Conservation (phyloP, 768 basidiomycete species). For the Amylocystis lapponica region DNA sequence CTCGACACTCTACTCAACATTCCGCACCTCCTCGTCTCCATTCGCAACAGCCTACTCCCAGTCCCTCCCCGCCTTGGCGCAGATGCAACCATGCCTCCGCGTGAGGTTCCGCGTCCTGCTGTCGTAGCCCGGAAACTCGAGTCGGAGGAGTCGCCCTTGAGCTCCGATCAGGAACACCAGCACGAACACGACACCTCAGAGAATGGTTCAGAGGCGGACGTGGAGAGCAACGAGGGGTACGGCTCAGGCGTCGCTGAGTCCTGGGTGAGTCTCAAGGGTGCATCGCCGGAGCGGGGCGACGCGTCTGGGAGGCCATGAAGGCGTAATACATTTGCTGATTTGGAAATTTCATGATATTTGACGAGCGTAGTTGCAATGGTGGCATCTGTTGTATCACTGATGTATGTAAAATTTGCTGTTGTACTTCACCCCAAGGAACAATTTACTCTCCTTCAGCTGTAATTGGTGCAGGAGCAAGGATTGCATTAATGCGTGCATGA, state of each 20-base stretch:
- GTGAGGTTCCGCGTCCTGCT: constrained; percentile 16
- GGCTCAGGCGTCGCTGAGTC: constrained; percentile 49
- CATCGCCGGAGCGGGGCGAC: no score
- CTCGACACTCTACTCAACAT: constrained; percentile 62
- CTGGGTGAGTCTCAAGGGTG: constrained; percentile 55
- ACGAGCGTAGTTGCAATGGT: background rate
- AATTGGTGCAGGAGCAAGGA: no score
- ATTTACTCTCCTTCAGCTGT: no score
- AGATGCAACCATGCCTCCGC: constrained; percentile 24
- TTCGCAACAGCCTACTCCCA: constrained; percentile 57
- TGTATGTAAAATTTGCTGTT: constrained; percentile 4
- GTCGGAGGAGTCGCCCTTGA: constrained; percentile 3
- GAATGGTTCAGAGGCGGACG: constrained; percentile 58
- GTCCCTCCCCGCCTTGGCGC: constrained; percentile 34
- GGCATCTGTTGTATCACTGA: no score
- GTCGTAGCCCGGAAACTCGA: constrained; percentile 1
- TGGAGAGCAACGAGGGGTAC: constrained; percentile 58
- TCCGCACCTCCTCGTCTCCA: constrained; percentile 56
- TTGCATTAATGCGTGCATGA: no score
- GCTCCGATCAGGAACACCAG: constrained; percentile 18
- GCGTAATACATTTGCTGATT: background rate
- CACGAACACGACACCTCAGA: constrained; percentile 32
- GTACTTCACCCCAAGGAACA: no score
- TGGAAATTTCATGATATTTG: background rate
- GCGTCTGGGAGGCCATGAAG: no score